Evolutionary conservation across 441 rosid genomes (phyloP), one percentile per base, ranked within the genome.

Genomic region (Viola pubescens): DNA sequence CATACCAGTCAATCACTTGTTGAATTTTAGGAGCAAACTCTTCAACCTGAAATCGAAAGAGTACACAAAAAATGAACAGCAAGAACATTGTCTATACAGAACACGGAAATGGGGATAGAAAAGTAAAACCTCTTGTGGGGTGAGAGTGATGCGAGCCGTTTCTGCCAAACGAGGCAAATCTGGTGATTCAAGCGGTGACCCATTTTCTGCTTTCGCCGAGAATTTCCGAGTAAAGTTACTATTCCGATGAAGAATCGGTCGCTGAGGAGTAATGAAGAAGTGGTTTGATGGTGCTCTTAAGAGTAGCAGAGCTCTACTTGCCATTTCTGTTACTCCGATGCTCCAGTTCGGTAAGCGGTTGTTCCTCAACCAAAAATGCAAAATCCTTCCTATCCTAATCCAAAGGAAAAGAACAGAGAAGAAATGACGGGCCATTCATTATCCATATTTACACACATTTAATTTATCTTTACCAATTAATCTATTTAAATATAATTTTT

Each of bases 61-160:
- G 10, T 37, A 43, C 38, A 43, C 45, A 59, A n/a, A 52, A 63
- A 11, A 51, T 55, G 39, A 6, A 34, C 40, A 12, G 10, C 0
- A 16, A 43, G 26, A 4, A 46, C 11, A 9, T 3, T 3, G n/a
- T 8, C 4, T 46, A 6, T 46, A 8, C 3, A 0, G 7, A 12
- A 37, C 2, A 37, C 3, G 9, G 7, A 7, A 39, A 49, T 39
- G 9, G 12, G 13, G 9, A 6, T 1, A 10, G 41, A 73, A 52
- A 8, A 0, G 3, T 11, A 54, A 19, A 41, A 85, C 94, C 88
- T 91, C 87, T 0, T 58, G 54, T 0, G 85, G 84, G 48, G 86
- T 69, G 49, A 88, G 83, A 45, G 89, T 82, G 67, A 88, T 88
- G 57, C 95, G 84, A 65, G 98, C 89, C 48, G 85, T 88, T 71